Percentiles rank a stretch among this genome's conserved stretches.
Conservation (phyloP, 352 stramenopile species). For the Phytophthora nicotianae region DNA sequence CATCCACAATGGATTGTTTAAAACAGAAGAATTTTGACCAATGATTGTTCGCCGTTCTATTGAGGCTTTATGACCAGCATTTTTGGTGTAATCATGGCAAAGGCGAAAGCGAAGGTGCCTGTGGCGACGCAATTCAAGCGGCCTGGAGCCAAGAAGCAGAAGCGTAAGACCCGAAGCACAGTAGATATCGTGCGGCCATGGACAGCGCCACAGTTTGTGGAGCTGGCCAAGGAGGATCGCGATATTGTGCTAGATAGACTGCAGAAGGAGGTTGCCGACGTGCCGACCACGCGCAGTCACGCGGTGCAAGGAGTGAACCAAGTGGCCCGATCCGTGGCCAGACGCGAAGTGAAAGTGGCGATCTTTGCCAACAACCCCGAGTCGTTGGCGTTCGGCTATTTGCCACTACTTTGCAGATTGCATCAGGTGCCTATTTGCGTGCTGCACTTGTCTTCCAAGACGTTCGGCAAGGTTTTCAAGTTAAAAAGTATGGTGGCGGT, state of each 20-base stretch:
- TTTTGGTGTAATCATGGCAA: constrained; percentile 16
- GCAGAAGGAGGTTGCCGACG: constrained; percentile 57
- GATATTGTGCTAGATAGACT: constrained; percentile 83
- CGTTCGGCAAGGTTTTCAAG: constrained; percentile 59
- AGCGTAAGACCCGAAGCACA: constrained; percentile 17
- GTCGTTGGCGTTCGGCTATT: constrained; percentile 57
- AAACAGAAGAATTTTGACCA: constrained; percentile 12
- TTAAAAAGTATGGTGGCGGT: constrained; percentile 63
- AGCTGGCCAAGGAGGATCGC: constrained; percentile 72
- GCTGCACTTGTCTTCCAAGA: constrained; percentile 73
- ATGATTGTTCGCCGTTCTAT: not conserved
- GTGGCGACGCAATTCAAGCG: constrained; percentile 39
- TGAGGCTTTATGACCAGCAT: constrained; percentile 5
- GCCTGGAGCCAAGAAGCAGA: constrained; percentile 23
- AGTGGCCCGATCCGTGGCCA: constrained; percentile 49
- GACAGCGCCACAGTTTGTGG: constrained; percentile 55
- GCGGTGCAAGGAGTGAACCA: constrained; percentile 65
- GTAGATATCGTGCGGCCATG: constrained; percentile 46
- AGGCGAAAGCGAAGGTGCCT: constrained; percentile 16
- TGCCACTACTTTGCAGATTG: constrained; percentile 72
- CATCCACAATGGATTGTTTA: constrained; percentile 7
- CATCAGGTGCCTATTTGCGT: constrained; percentile 73
- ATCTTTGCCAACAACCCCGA: constrained; percentile 75
- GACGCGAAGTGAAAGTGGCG: constrained; percentile 55
- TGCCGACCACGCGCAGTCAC: constrained; percentile 27